These are phyloP conservation scores for Sanghuangporus baumii DNA, from an alignment of 1,284 basidiomycete species.

Conservation along the genomic window DNA sequence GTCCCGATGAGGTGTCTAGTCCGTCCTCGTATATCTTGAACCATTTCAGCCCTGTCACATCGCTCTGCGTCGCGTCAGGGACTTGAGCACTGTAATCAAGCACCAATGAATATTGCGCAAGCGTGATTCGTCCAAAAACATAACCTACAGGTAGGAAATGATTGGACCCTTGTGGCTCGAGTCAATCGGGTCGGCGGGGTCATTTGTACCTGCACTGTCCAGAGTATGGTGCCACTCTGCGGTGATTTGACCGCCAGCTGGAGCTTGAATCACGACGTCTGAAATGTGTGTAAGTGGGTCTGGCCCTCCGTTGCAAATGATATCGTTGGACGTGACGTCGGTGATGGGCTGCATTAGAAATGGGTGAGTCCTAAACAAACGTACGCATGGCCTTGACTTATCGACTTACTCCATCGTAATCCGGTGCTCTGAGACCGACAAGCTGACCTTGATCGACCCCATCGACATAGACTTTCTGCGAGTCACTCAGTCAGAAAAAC, in stretches of 20 bases:
- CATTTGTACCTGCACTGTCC: slow-evolving; percentile 12
- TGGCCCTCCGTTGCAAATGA: slow-evolving; percentile 23
- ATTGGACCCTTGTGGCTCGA: slow-evolving; percentile 21
- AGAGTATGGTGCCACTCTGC: slow-evolving; percentile 20
- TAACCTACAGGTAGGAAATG: slow-evolving; percentile 13
- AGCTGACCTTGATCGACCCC: slow-evolving; percentile 21
- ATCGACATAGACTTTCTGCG: slow-evolving; percentile 18
- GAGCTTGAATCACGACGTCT: slow-evolving; percentile 14
- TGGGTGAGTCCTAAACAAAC: background rate
- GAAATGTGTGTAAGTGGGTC: slow-evolving; percentile 18
- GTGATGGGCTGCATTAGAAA: slow-evolving; percentile 17
- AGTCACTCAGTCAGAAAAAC: background rate
- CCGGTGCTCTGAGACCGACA: slow-evolving; percentile 19
- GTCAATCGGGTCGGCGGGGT: slow-evolving; percentile 21
- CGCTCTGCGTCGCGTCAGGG: slow-evolving; percentile 14
- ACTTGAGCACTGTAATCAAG: slow-evolving; percentile 1
- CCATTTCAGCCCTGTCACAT: slow-evolving; percentile 48
- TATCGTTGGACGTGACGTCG: slow-evolving; percentile 20
- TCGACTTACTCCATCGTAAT: slow-evolving; percentile 19
- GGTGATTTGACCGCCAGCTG: slow-evolving; percentile 15
- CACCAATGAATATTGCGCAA: background rate
- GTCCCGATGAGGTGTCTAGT: slow-evolving; percentile 17
- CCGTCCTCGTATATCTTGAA: slow-evolving; percentile 44
- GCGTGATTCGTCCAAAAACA: background rate
- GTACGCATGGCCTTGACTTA: background rate